Percentiles rank a stretch among this genome's conserved stretches.
Conservation (phyloP, 2,329 filamentous ascomycete genomes). For the Rhynchosporium graminicola region DNA sequence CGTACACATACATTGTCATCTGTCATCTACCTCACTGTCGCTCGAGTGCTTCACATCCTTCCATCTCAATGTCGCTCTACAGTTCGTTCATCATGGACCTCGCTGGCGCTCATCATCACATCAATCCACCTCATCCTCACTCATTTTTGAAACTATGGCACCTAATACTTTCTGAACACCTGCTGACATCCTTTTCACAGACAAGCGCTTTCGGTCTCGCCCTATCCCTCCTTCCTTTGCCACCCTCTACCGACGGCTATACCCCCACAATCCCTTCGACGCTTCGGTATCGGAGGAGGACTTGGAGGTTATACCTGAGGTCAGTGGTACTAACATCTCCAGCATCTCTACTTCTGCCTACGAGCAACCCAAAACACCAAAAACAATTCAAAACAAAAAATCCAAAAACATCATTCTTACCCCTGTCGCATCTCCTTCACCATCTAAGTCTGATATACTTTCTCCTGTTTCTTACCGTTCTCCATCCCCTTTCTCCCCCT, state of each 20-base stretch:
- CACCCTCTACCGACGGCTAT: background rate
- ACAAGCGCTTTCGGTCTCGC: background rate
- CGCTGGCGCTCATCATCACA: background rate
- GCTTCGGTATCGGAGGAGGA: slow-evolving; percentile 7
- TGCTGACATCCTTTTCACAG: background rate
- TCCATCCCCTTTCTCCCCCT: background rate
- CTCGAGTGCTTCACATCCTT: background rate
- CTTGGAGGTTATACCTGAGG: background rate
- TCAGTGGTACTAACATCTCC: background rate
- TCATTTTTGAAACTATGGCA: too few relatives aligned
- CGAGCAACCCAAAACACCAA: slow-evolving; percentile 5
- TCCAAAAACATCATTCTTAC: slow-evolving; percentile 3
- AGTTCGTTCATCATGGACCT: background rate
- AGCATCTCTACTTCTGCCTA: slow-evolving; percentile 3
- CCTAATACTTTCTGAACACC: background rate
- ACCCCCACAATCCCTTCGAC: background rate
- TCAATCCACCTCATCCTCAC: background rate
- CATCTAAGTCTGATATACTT: background rate
- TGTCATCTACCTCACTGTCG: background rate
- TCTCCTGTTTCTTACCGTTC: background rate
- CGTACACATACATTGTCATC: too few relatives aligned
- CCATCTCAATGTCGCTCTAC: background rate
- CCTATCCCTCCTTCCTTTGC: background rate
- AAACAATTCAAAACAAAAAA: slow-evolving; percentile 8
- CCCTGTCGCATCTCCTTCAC: slow-evolving; percentile 2